Evolutionary conservation across 2,329 filamentous ascomycete species (phyloP).

Genomic region (Torrubiella hemipterigena): DNA sequence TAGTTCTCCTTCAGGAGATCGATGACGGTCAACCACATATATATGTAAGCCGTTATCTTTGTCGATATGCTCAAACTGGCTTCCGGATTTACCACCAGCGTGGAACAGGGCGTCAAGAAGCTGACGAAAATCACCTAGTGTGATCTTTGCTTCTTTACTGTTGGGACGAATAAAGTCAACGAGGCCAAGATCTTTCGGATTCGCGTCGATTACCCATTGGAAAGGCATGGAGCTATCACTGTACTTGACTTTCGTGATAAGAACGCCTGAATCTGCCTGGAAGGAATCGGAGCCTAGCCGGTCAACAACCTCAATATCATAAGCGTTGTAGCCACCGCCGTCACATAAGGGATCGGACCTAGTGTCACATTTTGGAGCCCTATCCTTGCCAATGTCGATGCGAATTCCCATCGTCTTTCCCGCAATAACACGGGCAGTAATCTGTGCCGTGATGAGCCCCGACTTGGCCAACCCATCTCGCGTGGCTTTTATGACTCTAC

Average conservation of each 20-base stretch:
- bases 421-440: slow-evolving; percentile 35
- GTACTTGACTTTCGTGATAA: slow-evolving; percentile 41
- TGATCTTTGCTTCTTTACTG: slow-evolving; percentile 32
- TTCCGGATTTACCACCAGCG: slow-evolving; percentile 37
- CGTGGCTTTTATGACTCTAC: slow-evolving; percentile 30
- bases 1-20: slow-evolving; percentile 28
- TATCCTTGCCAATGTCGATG: slow-evolving; percentile 30
- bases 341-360: slow-evolving; percentile 34
- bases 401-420: slow-evolving; percentile 33
- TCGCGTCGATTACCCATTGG: slow-evolving; percentile 43
- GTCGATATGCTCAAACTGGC: slow-evolving; percentile 35
- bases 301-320: slow-evolving; percentile 40
- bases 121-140: slow-evolving; percentile 40
- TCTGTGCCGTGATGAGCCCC: slow-evolving; percentile 29
- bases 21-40: slow-evolving; percentile 31
- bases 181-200: slow-evolving; percentile 37
- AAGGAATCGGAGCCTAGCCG: slow-evolving; percentile 42
- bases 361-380: slow-evolving; percentile 29
- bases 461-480: slow-evolving; percentile 27
- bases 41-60: slow-evolving; percentile 34
- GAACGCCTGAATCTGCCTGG: slow-evolving; percentile 36
- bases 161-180: slow-evolving; percentile 37
- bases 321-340: slow-evolving; percentile 36
- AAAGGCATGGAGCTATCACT: slow-evolving; percentile 30
- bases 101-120: slow-evolving; percentile 42